Conservation (phyloP, 345 rosid species). For the Streptanthus diversifolius region DNA sequence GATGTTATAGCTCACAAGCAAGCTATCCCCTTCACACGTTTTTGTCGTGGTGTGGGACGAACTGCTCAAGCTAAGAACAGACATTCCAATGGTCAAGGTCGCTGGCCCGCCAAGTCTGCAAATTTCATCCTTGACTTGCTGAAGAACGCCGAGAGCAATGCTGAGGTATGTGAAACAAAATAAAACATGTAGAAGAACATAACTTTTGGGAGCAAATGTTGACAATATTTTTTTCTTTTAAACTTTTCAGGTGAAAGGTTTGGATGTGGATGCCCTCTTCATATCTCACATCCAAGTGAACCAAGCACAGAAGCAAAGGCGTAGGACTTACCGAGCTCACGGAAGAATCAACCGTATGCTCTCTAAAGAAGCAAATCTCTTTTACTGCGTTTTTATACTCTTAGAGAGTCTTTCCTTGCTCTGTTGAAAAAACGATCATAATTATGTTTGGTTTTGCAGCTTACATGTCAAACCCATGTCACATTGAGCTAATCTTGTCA, state of each 20-base stretch:
- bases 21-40: constrained; percentile 75
- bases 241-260: constrained; percentile 55
- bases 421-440: neutral
- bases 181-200: neutral
- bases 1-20: constrained; percentile 59
- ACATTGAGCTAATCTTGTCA: constrained; percentile 59
- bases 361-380: neutral
- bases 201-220: neutral
- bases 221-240: neutral
- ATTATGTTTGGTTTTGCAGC: constrained; percentile 36
- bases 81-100: constrained; percentile 81
- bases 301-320: constrained; percentile 74
- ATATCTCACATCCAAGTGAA: constrained; percentile 78
- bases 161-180: constrained; percentile 47
- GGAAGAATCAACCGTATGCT: constrained; percentile 77
- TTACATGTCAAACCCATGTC: constrained; percentile 76
- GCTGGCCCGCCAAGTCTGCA: constrained; percentile 65
- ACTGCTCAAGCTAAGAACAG: constrained; percentile 80
- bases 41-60: constrained; percentile 73
- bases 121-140: constrained; percentile 53
- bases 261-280: constrained; percentile 65
- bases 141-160: constrained; percentile 73
- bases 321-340: constrained; percentile 69
- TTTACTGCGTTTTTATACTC: no score
- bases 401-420: neutral